Conservation (phyloP, 2,329 filamentous ascomycete genomes). For the Claviceps citrina region DNA sequence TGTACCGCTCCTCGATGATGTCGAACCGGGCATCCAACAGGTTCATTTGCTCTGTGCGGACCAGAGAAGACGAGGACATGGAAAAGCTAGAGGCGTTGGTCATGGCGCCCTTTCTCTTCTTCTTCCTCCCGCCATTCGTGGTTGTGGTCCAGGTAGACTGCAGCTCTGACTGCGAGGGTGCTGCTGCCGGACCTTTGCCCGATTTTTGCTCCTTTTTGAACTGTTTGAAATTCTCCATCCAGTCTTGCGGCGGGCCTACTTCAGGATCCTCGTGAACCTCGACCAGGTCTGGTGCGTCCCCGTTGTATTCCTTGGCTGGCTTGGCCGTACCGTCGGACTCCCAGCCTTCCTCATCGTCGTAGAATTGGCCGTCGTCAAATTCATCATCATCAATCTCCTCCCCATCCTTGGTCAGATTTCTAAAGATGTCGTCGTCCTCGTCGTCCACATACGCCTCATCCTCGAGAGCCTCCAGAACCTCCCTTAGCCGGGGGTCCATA, state of each 20-base stretch:
- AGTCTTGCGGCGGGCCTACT: conserved; percentile 57
- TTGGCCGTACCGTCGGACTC: conserved; percentile 87
- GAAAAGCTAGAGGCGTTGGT: conserved; percentile 79
- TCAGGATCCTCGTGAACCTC: conserved; percentile 33
- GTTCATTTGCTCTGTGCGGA: conserved; percentile 73
- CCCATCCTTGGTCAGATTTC: conserved; percentile 50
- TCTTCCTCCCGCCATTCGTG: conserved; percentile 63
- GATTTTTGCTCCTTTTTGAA: conserved; percentile 71
- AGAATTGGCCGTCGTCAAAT: conserved; percentile 53
- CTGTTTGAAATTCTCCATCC: conserved; percentile 84
- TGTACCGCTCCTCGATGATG: conserved; percentile 67
- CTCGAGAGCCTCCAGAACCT: conserved; percentile 83
- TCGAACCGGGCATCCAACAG: conserved; percentile 86
- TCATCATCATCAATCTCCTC: conserved; percentile 64
- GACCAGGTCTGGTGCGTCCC: conserved; percentile 34
- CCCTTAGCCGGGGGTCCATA: conserved; percentile 85
- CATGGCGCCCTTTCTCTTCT: conserved; percentile 90
- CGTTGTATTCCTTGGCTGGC: conserved; percentile 44
- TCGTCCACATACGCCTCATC: conserved; percentile 89
- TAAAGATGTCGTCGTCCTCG: conserved; percentile 78
- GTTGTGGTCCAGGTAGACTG: conserved; percentile 62
- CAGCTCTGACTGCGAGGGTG: conserved; percentile 40
- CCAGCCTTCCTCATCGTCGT: conserved; percentile 67
- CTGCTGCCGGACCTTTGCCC: conserved; percentile 17
- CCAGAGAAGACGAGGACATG: conserved; percentile 79